Base-by-base conservation (phyloP, 2,329 filamentous ascomycete species). In the Thielaviopsis ethacetica region DNA sequence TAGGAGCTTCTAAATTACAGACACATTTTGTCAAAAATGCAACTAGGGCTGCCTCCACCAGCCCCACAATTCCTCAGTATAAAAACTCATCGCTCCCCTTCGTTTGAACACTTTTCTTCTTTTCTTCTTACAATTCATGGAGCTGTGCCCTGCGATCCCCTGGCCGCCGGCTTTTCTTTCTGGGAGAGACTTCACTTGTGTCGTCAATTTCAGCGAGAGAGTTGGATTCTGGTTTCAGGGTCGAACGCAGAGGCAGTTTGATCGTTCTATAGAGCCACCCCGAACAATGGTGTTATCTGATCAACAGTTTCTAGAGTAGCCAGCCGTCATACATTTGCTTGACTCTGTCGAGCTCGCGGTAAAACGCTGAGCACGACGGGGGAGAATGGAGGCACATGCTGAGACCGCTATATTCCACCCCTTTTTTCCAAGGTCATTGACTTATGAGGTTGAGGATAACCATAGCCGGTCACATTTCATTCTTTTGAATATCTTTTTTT, bases 351-450 rank as follows among this genome's bases (percentile, higher is more conserved):
- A 53, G 30, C 51, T 58, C 56, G 56, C 56, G n/a, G 56, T 58
- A 53, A 58, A 52, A 58, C 22, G 56, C 56, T 53, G 26, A 38
- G 38, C 21, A 47, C 34, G 26, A 22, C 50, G 30, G 41, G 41
- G 41, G 54, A 56, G 54, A 49, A 41, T 41, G 38, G 21, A n/a
- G 30, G 9, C 21, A 53, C 6, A 41, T 58, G 56, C 54, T 73
- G 76, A 75, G 77, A 84, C 79, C 80, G 80, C 83, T 82, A 91
- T 90, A 91, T 91, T 91, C 86, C 86, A 83, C 77, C 74, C 84
- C 88, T 82, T 80, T 88, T 89, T 82, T 80, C 87, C 82, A 80
- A 93, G 86, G 81, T 85, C 88, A 84, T 94, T 76, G 88, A 86
- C 83, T 80, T 65, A 75, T 95, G 87, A 91, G 81, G 88, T 84